A percentile compares a stretch with the other conserved stretches of the same genome.
phyloP scores from a whole-genome alignment of 2,329 filamentous ascomycete species.

The Trichoderma afroharzianum region DNA sequence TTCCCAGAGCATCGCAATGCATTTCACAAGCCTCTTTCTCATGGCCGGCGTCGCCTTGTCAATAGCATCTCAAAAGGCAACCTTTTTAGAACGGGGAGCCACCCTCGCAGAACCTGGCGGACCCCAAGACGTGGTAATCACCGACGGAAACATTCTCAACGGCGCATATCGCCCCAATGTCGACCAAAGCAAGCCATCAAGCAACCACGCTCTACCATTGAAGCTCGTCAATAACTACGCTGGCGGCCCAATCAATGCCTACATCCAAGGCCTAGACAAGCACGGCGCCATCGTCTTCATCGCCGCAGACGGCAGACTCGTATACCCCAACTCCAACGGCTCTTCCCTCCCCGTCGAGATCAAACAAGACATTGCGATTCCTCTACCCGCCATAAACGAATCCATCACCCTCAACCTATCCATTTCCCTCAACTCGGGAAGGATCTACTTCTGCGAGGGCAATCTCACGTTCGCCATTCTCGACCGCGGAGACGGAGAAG shows the following conservation, averaged over 20 bases:
- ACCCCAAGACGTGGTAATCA: constrained; percentile 33
- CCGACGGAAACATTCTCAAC: constrained; percentile 39
- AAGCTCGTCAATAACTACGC: constrained; percentile 43
- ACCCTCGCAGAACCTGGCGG: constrained; percentile 32
- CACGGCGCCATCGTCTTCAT: constrained; percentile 42
- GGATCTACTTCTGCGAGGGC: constrained; percentile 45
- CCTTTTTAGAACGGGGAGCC: constrained; percentile 19
- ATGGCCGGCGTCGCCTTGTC: not conserved
- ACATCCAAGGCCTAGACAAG: constrained; percentile 43
- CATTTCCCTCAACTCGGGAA: constrained; percentile 38
- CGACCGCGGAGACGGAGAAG: constrained; percentile 28
- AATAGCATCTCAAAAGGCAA: not conserved
- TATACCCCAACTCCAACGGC: constrained; percentile 40
- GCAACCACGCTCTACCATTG: constrained; percentile 24
- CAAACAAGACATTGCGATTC: constrained; percentile 41
- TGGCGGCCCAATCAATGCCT: constrained; percentile 39
- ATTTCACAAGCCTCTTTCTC: not conserved
- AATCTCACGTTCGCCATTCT: constrained; percentile 43
- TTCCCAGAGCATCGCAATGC: not conserved
- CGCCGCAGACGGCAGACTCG: constrained; percentile 36
- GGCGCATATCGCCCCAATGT: constrained; percentile 28
- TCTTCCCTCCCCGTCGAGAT: constrained; percentile 36
- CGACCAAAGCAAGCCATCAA: not conserved
- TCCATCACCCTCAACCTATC: constrained; percentile 39
- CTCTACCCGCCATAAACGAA: constrained; percentile 36